Percentiles rank a stretch among this genome's conserved stretches.
Conservation (phyloP, 2,329 filamentous ascomycete species). For the Cytospora leucostoma region DNA sequence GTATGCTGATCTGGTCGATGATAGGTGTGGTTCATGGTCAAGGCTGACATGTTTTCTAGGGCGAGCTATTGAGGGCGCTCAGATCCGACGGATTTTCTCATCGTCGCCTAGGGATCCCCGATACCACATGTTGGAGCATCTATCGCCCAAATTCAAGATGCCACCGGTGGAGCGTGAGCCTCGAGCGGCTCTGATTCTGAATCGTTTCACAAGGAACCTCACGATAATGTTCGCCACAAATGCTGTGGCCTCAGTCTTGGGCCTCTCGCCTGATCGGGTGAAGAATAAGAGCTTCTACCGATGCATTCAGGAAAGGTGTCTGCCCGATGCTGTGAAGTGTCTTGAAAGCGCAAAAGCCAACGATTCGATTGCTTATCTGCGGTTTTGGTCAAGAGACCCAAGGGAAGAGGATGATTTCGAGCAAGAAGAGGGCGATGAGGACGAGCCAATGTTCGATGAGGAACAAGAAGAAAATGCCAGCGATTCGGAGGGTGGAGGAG, state of each 20-base stretch:
- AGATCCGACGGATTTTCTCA: slow-evolving; percentile 77
- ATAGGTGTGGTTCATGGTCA: too few species aligned
- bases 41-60: slow-evolving; percentile 48
- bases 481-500: slow-evolving; percentile 49
- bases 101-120: slow-evolving; percentile 80
- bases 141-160: slow-evolving; percentile 77
- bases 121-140: slow-evolving; percentile 85
- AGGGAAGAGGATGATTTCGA: slow-evolving; percentile 55
- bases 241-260: slow-evolving; percentile 73
- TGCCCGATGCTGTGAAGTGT: slow-evolving; percentile 74
- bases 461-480: slow-evolving; percentile 37
- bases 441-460: slow-evolving; percentile 42
- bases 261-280: slow-evolving; percentile 68
- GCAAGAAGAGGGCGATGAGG: slow-evolving; percentile 41
- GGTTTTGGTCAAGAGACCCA: slow-evolving; percentile 82
- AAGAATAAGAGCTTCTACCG: slow-evolving; percentile 83
- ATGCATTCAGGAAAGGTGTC: slow-evolving; percentile 76
- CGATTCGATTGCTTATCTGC: slow-evolving; percentile 86
- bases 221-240: slow-evolving; percentile 86
- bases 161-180: slow-evolving; percentile 71
- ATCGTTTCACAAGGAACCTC: slow-evolving; percentile 80
- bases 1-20: slow-evolving; percentile 53
- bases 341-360: slow-evolving; percentile 86
- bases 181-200: slow-evolving; percentile 80
- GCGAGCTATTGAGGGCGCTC: slow-evolving; percentile 73